Evolutionary conservation across 257 asterid genomes (phyloP), one percentile per base, ranked within the genome.

Genomic region (Solanum stenotomum): DNA sequence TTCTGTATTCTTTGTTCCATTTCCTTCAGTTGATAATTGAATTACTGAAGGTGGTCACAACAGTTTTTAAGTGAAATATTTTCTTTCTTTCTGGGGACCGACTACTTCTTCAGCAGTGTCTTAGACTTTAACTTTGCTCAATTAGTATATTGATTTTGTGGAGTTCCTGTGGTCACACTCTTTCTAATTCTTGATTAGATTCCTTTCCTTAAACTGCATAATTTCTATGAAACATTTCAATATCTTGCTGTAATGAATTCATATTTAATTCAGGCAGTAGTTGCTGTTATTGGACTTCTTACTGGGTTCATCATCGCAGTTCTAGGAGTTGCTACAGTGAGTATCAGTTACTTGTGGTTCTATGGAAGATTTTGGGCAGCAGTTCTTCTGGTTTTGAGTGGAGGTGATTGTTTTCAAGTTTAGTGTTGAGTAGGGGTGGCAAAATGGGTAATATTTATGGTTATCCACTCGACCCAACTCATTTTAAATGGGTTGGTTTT

Each of bases 361-460:
- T 96, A 94, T 88, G 98, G 99, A 87, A 96, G 98, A 94, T 94
- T 97, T 92, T 97, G 98, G 98, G 93, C 93, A 63, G 96, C 98
- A 35, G 91, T 93, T 82, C 89, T 93, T 61, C 52, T 94, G 87
- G 87, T 94, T 89, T 83, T 91, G 42, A 90, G 92, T 86, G 98
- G 96, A 96, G 99, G 99, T 95, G 91, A 89, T 70, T 84, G n/a
- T 49, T 65, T 87, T 89, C 16, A 15, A 52, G 82, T 65, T 75
- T 91, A 72, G 83, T 77, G 87, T 22, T 76, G 65, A 88, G 78
- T 59, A 59, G 25, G 67, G 67, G 11, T 59, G 67, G 67, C 25
- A 59, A 59, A 59, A 59, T 1, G 67, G 67, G 67, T 59, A 20
- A 59, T 7, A 20, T 59, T 59, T 20, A 59, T 59, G 67, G 67